Evolutionary conservation across 2,329 filamentous ascomycete genomes (phyloP).

Genomic region (Diaporthe aspalathi): DNA sequence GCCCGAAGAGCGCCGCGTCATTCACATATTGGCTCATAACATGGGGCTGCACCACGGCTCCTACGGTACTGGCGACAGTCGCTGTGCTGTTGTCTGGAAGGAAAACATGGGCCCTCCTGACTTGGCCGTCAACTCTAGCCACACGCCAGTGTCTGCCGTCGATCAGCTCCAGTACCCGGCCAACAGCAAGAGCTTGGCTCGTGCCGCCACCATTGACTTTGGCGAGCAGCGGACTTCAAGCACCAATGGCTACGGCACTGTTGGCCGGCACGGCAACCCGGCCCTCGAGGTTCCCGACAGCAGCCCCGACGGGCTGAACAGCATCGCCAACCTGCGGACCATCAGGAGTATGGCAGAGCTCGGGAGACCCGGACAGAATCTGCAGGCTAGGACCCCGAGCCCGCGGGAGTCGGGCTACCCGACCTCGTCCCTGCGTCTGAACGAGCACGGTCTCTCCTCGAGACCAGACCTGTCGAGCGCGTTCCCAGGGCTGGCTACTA

Average conservation of each 20-base stretch:
- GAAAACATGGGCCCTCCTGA: constrained; percentile 51
- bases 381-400: constrained; percentile 37
- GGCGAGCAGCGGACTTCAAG: constrained; percentile 75
- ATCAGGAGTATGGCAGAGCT: constrained; percentile 98
- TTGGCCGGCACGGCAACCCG: constrained; percentile 80
- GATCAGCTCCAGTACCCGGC: constrained; percentile 39
- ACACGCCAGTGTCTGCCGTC: constrained; percentile 51
- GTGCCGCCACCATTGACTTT: constrained; percentile 98
- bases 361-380: constrained; percentile 34
- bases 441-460: constrained; percentile 37
- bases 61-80: constrained; percentile 85
- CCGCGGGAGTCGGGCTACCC: constrained; percentile 37
- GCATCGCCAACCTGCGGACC: constrained; percentile 84
- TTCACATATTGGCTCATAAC: constrained; percentile 94
- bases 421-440: constrained; percentile 35
- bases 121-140: constrained; percentile 85
- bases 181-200: constrained; percentile 85
- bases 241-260: constrained; percentile 76
- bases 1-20: constrained; percentile 86
- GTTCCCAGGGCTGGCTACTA: constrained; percentile 42
- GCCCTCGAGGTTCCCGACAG: constrained; percentile 86
- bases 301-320: constrained; percentile 72
- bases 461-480: constrained; percentile 35
- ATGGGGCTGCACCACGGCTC: constrained; percentile 93
- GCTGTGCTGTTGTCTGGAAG: constrained; percentile 51